Percentiles rank a stretch among this genome's conserved stretches.
Conservation (phyloP, 2,329 filamentous ascomycete species). For the Helicocarpus griseus region DNA sequence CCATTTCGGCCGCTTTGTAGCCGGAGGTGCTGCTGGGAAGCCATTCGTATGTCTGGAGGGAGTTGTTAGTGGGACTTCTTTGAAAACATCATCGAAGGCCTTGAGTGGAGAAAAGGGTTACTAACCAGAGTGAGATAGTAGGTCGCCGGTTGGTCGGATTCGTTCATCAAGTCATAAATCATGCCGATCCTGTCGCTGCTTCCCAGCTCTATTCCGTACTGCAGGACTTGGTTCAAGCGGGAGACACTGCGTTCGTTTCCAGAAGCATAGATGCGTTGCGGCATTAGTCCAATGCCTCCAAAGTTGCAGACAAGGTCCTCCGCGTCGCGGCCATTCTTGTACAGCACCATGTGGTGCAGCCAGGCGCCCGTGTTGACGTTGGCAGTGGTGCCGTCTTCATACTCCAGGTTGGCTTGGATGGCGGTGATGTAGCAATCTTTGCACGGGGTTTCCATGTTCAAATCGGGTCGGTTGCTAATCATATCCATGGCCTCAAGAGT, state of each 20-base stretch:
- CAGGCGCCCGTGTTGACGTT: conserved; percentile 24
- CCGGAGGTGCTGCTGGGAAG: neutral
- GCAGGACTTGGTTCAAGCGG: neutral
- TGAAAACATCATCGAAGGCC: neutral
- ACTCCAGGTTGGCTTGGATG: conserved; percentile 19
- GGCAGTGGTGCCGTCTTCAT: conserved; percentile 21
- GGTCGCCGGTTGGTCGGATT: neutral
- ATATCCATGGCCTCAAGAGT: conserved; percentile 1
- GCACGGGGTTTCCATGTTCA: conserved; percentile 9
- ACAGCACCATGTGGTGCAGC: conserved; percentile 19
- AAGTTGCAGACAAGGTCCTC: neutral
- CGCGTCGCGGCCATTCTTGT: neutral
- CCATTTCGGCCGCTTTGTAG: conserved; percentile 3
- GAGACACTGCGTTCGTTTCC: conserved; percentile 4
- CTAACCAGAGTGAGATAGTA: conserved; percentile 2
- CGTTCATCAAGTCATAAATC: conserved; percentile 6
- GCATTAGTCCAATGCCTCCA: neutral
- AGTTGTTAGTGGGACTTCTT: neutral
- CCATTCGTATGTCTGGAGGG: conserved; percentile 1
- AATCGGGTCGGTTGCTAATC: conserved; percentile 2
- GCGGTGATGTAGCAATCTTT: conserved; percentile 17
- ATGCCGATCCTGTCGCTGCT: neutral
- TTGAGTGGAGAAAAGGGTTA: neutral
- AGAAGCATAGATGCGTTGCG: conserved; percentile 3
- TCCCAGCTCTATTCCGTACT: conserved; percentile 1